These are phyloP conservation scores for Raphanus hybrid DNA, from an alignment of 441 rosid species.

Conservation along the genomic window DNA sequence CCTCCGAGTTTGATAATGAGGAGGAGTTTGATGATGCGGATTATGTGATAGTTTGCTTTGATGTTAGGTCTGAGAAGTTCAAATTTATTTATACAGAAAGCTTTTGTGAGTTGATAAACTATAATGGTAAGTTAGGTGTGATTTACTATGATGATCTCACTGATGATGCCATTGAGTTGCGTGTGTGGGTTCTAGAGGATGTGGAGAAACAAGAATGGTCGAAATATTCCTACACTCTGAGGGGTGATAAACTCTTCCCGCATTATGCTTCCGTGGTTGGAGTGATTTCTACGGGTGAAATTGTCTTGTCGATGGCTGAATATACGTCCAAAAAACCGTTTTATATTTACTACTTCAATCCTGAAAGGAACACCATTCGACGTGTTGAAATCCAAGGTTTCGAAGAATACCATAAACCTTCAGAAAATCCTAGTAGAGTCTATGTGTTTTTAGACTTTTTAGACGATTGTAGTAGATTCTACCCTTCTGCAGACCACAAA, in stretches of 20 bases:
- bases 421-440: neutral
- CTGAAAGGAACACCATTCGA: neutral
- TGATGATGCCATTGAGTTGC: neutral
- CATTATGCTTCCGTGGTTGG: neutral
- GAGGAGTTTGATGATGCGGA: too few species aligned
- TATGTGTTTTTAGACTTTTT: neutral
- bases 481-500: neutral
- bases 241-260: neutral
- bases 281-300: neutral
- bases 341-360: slow-evolving; percentile 12
- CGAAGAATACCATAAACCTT: neutral
- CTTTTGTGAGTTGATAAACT: neutral
- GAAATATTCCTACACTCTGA: neutral
- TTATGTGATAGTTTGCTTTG: slow-evolving; percentile 1
- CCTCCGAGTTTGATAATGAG: too few species aligned
- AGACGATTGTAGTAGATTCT: neutral
- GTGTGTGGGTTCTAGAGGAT: slow-evolving; percentile 1
- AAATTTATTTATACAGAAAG: neutral
- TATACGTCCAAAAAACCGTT: neutral
- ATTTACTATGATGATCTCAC: neutral
- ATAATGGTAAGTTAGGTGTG: neutral
- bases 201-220: neutral
- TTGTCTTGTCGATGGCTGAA: neutral
- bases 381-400: slow-evolving; percentile 16
- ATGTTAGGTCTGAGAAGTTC: neutral